Base-by-base conservation (phyloP, 140 eudicot genomes). In the Flaveria floridana region DNA sequence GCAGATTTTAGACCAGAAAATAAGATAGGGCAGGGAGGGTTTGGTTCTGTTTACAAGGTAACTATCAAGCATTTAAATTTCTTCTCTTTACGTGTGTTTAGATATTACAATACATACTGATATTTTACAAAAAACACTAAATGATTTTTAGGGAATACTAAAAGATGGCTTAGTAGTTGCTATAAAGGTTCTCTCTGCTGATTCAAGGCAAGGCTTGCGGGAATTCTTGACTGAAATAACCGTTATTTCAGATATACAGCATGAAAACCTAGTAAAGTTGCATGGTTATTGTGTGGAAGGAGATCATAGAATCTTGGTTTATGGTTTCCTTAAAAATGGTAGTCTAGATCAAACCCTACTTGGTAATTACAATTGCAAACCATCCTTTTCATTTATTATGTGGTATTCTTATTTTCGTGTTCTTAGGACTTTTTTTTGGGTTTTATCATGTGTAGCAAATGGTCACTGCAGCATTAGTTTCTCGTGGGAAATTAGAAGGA, bases 31-130 rank as follows among this genome's bases (percentile, higher is more conserved):
- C 81, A 80, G 48, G 98, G 98, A 28, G 98, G 98, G 56, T 93
- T 87, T 77, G 98, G 98, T 78, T 72, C 89, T 8, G 98, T 93
- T 48, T 87, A 84, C 83, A 90, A 90, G 96, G 96, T 90, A 77
- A 79, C 25, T 11, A 65, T 46, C 41, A 39, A 39, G n/a, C 13
- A 7, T 13, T 65, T 20, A 34, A 14, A 53, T 8, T 30, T 68
- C 11, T 3, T 50, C 19, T 53, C 23, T 55, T 47, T 50, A 55
- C 2, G 21, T 47, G 39, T 44, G 18, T 80, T 63, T 48, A 34
- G 7, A 71, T 68, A 65, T 47, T 66, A 19, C 66, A 26, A 56
- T 78, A 50, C 52, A 50, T 73, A 59, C 57, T 62, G 52, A 64
- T 50, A 19, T 51, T 47, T 56, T 26, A 71, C 41, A 37, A 66